Evolutionary conservation across 768 basidiomycete species (phyloP).

Genomic region (Mycena kentingensis): DNA sequence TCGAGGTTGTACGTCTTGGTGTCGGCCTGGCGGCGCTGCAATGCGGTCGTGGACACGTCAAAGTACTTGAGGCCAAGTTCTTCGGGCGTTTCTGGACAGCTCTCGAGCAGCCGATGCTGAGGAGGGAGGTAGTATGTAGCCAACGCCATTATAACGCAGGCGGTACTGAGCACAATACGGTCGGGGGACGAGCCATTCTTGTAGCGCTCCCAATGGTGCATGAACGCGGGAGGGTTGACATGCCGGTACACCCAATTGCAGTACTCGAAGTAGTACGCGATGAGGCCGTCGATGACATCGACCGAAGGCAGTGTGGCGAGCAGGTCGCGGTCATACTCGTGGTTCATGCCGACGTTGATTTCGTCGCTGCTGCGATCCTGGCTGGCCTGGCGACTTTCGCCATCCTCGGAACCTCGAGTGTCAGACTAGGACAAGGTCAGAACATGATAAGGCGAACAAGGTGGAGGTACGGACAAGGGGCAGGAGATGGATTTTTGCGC

Average conservation of each 20-base stretch:
- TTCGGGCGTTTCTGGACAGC: conserved; percentile 52
- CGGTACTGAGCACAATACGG: conserved; percentile 69
- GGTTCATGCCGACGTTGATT: conserved; percentile 40
- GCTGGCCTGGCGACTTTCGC: conserved; percentile 53
- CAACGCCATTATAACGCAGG: conserved; percentile 74
- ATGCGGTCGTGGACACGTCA: conserved; percentile 63
- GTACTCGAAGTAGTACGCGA: conserved; percentile 80
- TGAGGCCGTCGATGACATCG: conserved; percentile 70
- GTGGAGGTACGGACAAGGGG: conserved; percentile 43
- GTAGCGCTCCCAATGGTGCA: conserved; percentile 70
- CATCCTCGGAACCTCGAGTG: conserved; percentile 53
- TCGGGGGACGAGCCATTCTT: conserved; percentile 67
- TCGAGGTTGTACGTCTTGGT: conserved; percentile 66
- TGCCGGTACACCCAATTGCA: conserved; percentile 89
- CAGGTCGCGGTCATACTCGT: conserved; percentile 73
- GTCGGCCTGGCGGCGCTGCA: conserved; percentile 64
- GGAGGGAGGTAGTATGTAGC: conserved; percentile 72
- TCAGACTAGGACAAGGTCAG: conserved; percentile 29
- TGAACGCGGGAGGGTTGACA: conserved; percentile 65
- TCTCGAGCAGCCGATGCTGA: conserved; percentile 61
- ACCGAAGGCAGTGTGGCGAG: conserved; percentile 64
- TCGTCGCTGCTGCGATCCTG: conserved; percentile 51
- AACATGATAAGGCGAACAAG: conserved; percentile 15
- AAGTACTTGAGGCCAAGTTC: conserved; percentile 69
- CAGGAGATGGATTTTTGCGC: conserved; percentile 68